These are phyloP conservation scores for Cordyceps javanica DNA, from an alignment of 2,329 filamentous ascomycete genomes.

Conservation along the genomic window DNA sequence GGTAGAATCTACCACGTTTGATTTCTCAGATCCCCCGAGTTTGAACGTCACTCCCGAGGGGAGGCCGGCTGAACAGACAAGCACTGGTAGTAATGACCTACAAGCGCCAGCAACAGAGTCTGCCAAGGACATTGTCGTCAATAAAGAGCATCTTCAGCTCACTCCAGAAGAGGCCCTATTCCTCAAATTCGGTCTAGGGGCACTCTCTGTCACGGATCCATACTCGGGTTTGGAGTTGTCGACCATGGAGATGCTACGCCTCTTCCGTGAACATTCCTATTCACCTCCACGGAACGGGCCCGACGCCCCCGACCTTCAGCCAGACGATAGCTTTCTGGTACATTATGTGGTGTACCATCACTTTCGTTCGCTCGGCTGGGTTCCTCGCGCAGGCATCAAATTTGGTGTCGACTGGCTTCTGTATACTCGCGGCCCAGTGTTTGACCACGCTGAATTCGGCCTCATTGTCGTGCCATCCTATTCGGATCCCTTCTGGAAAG, in stretches of 20 bases:
- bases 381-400: conserved; percentile 85
- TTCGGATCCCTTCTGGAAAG: conserved; percentile 65
- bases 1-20: conserved; percentile 58
- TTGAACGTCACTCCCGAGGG: conserved; percentile 26
- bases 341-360: conserved; percentile 92
- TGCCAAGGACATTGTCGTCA: conserved; percentile 25
- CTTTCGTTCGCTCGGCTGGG: conserved; percentile 92
- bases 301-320: conserved; percentile 41
- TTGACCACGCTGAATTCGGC: conserved; percentile 91
- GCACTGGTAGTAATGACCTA: conserved; percentile 16
- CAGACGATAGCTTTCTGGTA: conserved; percentile 79
- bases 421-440: conserved; percentile 87
- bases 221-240: conserved; percentile 40
- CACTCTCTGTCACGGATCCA: conserved; percentile 56
- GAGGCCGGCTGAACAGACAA: conserved; percentile 16
- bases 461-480: conserved; percentile 81
- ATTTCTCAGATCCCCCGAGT: conserved; percentile 45
- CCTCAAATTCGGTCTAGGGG: conserved; percentile 72
- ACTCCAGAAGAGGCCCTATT: conserved; percentile 90
- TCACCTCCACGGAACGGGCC: conserved; percentile 50
- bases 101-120: conserved; percentile 2
- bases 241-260: conserved; percentile 51
- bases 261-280: conserved; percentile 65
- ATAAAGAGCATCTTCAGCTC: conserved; percentile 83
- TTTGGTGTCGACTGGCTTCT: conserved; percentile 94